Percentiles rank a stretch among this genome's conserved stretches.
Evolutionary conservation across 768 basidiomycete species (phyloP).

Genomic region (Mycena metata): DNA sequence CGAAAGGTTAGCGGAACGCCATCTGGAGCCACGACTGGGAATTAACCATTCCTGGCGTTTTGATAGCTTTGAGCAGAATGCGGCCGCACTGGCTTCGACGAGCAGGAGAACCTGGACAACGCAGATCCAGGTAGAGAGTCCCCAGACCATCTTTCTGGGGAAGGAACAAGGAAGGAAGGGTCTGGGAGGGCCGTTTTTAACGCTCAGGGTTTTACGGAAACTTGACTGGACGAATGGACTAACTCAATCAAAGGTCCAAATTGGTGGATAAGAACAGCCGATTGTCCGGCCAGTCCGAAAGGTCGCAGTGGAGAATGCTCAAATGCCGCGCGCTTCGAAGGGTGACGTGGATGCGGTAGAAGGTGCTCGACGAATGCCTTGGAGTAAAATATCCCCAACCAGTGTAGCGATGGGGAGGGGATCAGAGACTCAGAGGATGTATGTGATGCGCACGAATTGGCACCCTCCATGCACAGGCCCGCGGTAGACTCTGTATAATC

Average conservation of each 20-base stretch:
- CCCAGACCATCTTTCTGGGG: not conserved
- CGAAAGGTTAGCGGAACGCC: not conserved
- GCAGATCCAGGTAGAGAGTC: not conserved
- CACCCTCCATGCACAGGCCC: too few species aligned
- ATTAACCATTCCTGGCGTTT: conserved; percentile 27
- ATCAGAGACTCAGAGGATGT: too few species aligned
- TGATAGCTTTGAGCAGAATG: not conserved
- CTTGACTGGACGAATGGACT: not conserved
- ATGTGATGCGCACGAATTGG: too few species aligned
- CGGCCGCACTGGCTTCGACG: not conserved
- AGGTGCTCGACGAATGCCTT: not conserved
- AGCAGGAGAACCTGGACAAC: conserved; percentile 1
- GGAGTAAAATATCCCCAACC: not conserved
- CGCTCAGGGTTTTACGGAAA: conserved; percentile 1
- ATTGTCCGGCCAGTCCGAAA: conserved; percentile 4
- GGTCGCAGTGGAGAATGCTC: conserved; percentile 10
- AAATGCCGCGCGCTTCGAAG: not conserved
- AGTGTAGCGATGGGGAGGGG: not conserved
- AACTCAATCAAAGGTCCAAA: not conserved
- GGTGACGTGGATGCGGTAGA: not conserved
- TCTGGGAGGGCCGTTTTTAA: not conserved
- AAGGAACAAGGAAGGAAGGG: not conserved
- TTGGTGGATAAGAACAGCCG: not conserved
- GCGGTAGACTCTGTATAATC: too few species aligned
- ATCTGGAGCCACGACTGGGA: too few species aligned